These are phyloP conservation scores for Pythium coloratum DNA, from an alignment of 352 stramenopile species.

Conservation along the genomic window DNA sequence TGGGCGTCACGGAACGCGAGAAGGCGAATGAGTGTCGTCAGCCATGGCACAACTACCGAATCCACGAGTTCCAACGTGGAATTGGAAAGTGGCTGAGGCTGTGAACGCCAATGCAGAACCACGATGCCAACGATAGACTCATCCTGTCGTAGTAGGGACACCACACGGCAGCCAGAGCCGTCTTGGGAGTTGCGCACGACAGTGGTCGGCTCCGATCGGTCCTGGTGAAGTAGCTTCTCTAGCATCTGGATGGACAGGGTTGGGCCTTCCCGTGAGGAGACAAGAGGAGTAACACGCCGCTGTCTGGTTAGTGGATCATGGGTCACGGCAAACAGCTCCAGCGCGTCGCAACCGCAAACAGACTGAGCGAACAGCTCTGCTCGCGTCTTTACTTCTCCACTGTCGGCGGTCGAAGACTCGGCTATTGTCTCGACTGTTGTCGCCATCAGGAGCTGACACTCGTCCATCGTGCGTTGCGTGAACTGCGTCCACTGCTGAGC, in stretches of 20 bases:
- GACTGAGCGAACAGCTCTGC: conserved; percentile 1
- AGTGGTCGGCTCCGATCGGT: too few species aligned
- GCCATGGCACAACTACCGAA: conserved; percentile 13
- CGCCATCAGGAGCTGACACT: background rate
- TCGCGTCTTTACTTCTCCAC: background rate
- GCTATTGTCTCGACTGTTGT: background rate
- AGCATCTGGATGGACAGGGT: background rate
- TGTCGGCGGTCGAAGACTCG: background rate
- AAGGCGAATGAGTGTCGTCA: background rate
- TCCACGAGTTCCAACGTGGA: conserved; percentile 9
- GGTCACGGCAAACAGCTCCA: conserved; percentile 12
- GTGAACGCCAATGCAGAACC: conserved; percentile 7
- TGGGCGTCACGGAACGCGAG: background rate
- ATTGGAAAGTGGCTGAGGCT: background rate
- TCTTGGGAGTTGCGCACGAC: background rate
- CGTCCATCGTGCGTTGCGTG: background rate
- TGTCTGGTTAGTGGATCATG: background rate
- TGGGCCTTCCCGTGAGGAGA: background rate
- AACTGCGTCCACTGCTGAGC: conserved; percentile 22
- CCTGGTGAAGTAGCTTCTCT: background rate
- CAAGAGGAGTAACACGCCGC: background rate
- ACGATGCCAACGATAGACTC: background rate
- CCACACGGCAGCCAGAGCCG: background rate
- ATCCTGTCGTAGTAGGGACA: background rate
- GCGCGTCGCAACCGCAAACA: conserved; percentile 10